Conservation (phyloP, 73 alveolate species). For the Tetrahymena elliotti region DNA sequence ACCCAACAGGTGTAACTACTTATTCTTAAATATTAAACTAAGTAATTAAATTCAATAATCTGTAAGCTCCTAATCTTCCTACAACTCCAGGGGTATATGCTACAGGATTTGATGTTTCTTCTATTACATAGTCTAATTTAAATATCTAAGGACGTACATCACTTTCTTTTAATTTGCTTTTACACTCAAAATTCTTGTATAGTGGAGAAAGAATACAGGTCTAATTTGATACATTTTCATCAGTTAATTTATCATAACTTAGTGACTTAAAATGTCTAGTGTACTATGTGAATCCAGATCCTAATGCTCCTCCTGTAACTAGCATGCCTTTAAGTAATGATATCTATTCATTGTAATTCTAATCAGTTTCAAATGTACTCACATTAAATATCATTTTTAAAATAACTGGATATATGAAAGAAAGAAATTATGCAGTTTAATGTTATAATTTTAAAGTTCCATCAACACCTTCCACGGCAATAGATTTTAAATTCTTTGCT, state of each 20-base stretch:
- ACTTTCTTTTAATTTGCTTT: neutral
- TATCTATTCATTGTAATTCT: neutral
- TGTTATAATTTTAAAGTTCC: neutral
- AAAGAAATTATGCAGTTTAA: neutral
- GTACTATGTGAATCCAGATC: neutral
- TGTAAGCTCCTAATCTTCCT: neutral
- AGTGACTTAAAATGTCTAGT: neutral
- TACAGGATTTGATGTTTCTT: neutral
- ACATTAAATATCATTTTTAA: neutral
- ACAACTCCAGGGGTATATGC: neutral
- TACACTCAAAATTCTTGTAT: neutral
- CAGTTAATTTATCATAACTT: neutral
- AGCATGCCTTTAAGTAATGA: neutral
- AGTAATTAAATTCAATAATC: neutral
- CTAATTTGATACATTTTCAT: neutral
- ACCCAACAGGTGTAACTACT: neutral
- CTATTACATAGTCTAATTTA: neutral
- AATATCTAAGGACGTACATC: neutral
- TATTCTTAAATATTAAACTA: neutral
- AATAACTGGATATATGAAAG: neutral
- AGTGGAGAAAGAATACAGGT: neutral
- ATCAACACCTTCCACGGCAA: neutral
- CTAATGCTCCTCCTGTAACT: neutral
- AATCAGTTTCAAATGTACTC: neutral
- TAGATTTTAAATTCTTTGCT: neutral